Conservation (phyloP, 805 yeast species). For the Sungouiella blattae region DNA sequence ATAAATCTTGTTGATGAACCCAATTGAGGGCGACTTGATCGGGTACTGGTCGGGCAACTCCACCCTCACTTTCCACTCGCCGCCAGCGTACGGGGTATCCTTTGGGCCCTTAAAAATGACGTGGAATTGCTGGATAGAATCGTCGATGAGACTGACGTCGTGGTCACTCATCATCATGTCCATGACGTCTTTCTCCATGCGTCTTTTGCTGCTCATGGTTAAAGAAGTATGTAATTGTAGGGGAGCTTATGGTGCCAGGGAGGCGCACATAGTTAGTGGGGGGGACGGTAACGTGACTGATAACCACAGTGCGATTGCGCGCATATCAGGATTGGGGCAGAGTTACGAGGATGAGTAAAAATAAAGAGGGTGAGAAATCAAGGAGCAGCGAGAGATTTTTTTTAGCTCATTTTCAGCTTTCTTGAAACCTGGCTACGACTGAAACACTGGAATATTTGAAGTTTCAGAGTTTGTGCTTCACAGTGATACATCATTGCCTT, state of each 20-base stretch:
- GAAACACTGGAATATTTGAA: too few relatives aligned
- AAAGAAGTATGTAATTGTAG: not conserved
- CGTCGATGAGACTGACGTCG: conserved; percentile 79
- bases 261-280: not conserved
- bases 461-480: too few relatives aligned
- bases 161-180: conserved; percentile 93
- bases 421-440: too few relatives aligned
- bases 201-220: conserved; percentile 42
- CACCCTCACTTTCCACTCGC: conserved; percentile 86
- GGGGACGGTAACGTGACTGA: conserved; percentile 1
- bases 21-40: conserved; percentile 92
- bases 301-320: not conserved
- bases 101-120: conserved; percentile 83
- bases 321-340: too few relatives aligned
- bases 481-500: too few relatives aligned
- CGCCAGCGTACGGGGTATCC: conserved; percentile 83
- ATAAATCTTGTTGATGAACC: conserved; percentile 84
- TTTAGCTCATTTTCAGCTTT: too few relatives aligned
- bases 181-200: conserved; percentile 95
- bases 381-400: too few relatives aligned
- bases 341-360: too few relatives aligned
- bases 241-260: not conserved
- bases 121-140: conserved; percentile 73
- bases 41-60: conserved; percentile 96
- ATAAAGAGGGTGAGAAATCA: too few relatives aligned